Conservation (phyloP, 2,329 filamentous ascomycete genomes). For the Arthrobotrys musiformis region DNA sequence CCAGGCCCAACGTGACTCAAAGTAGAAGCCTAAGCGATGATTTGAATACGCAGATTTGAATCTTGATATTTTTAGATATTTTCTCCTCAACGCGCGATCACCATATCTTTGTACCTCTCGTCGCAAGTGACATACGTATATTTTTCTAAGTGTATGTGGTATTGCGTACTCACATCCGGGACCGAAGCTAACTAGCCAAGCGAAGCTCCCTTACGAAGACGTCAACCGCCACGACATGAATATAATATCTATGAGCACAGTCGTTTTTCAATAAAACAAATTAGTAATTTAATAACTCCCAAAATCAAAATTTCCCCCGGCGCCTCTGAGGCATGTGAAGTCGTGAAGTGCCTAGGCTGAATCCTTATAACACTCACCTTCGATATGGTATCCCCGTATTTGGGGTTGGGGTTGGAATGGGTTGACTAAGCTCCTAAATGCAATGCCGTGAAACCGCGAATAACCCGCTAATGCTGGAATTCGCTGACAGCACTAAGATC, state of each 20-base stretch:
- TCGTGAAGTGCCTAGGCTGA: constrained; percentile 43
- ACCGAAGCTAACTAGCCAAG: constrained; percentile 36
- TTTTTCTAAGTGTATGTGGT: constrained; percentile 35
- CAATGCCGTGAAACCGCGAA: constrained; percentile 35
- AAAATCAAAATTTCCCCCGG: not conserved
- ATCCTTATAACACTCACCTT: constrained; percentile 14
- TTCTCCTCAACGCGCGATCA: constrained; percentile 16
- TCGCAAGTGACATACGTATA: constrained; percentile 38
- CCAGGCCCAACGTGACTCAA: constrained; percentile 48
- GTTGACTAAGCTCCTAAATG: constrained; percentile 33
- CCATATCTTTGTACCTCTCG: constrained; percentile 3
- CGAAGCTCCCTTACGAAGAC: constrained; percentile 20
- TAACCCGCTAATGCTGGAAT: not conserved
- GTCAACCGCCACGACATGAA: constrained; percentile 35
- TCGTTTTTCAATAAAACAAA: constrained; percentile 15
- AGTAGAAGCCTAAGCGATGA: constrained; percentile 47
- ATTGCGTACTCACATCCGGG: constrained; percentile 46
- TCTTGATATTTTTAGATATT: constrained; percentile 49
- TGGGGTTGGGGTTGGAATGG: constrained; percentile 9
- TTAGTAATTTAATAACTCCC: constrained; percentile 17
- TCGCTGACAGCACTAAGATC: constrained; percentile 7
- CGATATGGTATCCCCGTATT: not conserved
- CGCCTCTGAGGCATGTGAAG: constrained; percentile 36
- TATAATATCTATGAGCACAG: not conserved
- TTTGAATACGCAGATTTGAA: constrained; percentile 30